Evolutionary conservation across 768 basidiomycete genomes (phyloP), one percentile per base, ranked within the genome.

Genomic region (Trametes elegans): DNA sequence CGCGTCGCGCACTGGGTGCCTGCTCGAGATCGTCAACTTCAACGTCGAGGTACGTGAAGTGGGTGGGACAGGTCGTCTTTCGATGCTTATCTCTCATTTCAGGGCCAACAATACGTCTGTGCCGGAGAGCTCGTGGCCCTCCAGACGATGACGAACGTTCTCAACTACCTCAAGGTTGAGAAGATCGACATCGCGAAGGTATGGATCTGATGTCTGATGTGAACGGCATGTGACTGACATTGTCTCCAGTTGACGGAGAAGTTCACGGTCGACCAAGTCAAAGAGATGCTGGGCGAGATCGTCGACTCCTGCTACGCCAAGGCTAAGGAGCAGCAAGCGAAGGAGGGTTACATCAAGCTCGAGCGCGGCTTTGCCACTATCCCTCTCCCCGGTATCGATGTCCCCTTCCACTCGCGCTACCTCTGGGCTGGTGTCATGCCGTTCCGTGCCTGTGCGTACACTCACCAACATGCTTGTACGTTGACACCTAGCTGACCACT

Each of bases 71-170:
- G n/a, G n/a, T n/a, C n/a, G n/a, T n/a, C n/a, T n/a, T n/a, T n/a
- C n/a, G n/a, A n/a, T n/a, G n/a, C n/a, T n/a, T n/a, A n/a, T n/a
- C n/a, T 29, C 34, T 36, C 31, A 19, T 35, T 53, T 50, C 73
- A 97, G 88, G 96, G 96, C 58, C 94, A 97, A 82, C 97, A 99
- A 91, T 98, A 98, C 70, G 97, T 99, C 59, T 97, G 93, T 64
- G 97, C 97, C 39, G 97, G 97, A 71, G 96, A 98, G 70, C 84
- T 98, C 34, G 78, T 95, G 28, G 91, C 92, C 1, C 77, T 98
- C 31, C 93, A 97, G 62, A 90, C 93, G 0, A 81, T 98, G 77
- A 96, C 95, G 14, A 96, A 96, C 62, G 94, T 96, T 40, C 77
- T 98, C 63, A 99, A 99, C 75, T 95, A 93, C 71, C 74, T 99